Percentiles rank a stretch among this genome's conserved stretches.
phyloP scores from a whole-genome alignment of 2,329 filamentous ascomycete species.

The Aspergillus pseudoviridinutans region DNA sequence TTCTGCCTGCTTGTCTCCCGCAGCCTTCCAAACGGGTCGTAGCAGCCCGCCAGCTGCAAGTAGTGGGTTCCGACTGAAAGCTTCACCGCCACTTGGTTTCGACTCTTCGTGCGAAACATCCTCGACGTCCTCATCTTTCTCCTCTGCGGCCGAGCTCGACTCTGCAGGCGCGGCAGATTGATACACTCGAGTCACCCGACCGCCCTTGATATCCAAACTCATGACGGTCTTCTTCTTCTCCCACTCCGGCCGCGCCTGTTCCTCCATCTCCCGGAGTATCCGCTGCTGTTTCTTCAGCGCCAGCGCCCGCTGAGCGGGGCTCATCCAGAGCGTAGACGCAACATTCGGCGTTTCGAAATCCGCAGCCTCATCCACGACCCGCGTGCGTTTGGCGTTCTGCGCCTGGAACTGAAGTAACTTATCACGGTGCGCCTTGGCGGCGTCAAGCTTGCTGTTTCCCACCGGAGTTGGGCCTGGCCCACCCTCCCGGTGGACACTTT shows the following conservation, averaged over 20 bases:
- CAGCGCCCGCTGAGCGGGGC: conserved; percentile 72
- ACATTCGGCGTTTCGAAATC: conserved; percentile 62
- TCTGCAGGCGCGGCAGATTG: conserved; percentile 32
- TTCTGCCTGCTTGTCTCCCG: conserved; percentile 23
- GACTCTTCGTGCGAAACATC: conserved; percentile 13
- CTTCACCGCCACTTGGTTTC: conserved; percentile 23
- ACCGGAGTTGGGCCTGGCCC: conserved; percentile 25
- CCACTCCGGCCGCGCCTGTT: conserved; percentile 78
- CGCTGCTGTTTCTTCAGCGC: conserved; percentile 85
- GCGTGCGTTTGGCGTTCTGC: conserved; percentile 78
- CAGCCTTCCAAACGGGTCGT: conserved; percentile 43
- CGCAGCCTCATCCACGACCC: conserved; percentile 79
- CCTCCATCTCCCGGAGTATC: conserved; percentile 77
- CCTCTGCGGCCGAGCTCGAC: conserved; percentile 10
- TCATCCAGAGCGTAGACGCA: conserved; percentile 75
- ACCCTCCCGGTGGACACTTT: conserved; percentile 35
- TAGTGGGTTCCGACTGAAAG: conserved; percentile 44
- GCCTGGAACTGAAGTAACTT: conserved; percentile 77
- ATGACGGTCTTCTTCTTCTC: conserved; percentile 83
- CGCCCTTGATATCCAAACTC: conserved; percentile 75
- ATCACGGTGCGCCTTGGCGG: conserved; percentile 75
- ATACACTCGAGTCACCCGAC: conserved; percentile 63
- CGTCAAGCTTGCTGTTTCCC: conserved; percentile 55
- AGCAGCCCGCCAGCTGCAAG: conserved; percentile 42
- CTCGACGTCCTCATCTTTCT: conserved; percentile 20